Evolutionary conservation across 1,139 yeast species (phyloP), one percentile per base, ranked within the genome.

Genomic region (Magnusiomyces fungicola): DNA sequence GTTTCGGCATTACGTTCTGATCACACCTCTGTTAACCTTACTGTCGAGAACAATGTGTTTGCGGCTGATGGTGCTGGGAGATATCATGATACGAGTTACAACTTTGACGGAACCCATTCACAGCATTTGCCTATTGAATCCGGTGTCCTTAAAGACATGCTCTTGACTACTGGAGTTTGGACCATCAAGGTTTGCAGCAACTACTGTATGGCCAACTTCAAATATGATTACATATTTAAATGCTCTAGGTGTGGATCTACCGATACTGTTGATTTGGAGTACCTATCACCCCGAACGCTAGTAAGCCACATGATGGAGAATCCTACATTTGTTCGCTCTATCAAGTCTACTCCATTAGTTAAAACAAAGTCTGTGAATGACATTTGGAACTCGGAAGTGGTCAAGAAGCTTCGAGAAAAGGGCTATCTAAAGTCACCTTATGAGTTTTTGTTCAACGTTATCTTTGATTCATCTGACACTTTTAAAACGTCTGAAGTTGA

Each of bases 251-350:
- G 43, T 25, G 32, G 32, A n/a, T 24, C 32, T 18, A 14, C 43
- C 2, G 43, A 39, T 24, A 39, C 43, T 9, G 12, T 39, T 39
- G 30, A 25, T 12, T 16, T 39, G 19, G 43, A 39, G 19, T 39
- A 39, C 16, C 18, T 27, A 19, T 39, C 43, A 18, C 43, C 43
- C 3, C 29, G 30, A 4, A 16, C 18, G 25, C 43, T 39, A 12
- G 16, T 39, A n/a, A 25, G 32, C 30, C 43, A 39, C 22, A 39
- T 39, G 43, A 39, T 39, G 43, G 10, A 14, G 22, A 39, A 39
- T 21, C 32, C 43, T 6, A 25, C 16, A 3, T 18, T 39, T 12
- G 19, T 32, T 10, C 43, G 43, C 9, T 27, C 30, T 24, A 25
- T 39, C 18, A 39, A 39, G 21, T 24, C 43, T 21, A 24, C 43